Evolutionary conservation across 305 asterid species (phyloP), one percentile per base, ranked within the genome.

Genomic region (Fraxinus ornus): DNA sequence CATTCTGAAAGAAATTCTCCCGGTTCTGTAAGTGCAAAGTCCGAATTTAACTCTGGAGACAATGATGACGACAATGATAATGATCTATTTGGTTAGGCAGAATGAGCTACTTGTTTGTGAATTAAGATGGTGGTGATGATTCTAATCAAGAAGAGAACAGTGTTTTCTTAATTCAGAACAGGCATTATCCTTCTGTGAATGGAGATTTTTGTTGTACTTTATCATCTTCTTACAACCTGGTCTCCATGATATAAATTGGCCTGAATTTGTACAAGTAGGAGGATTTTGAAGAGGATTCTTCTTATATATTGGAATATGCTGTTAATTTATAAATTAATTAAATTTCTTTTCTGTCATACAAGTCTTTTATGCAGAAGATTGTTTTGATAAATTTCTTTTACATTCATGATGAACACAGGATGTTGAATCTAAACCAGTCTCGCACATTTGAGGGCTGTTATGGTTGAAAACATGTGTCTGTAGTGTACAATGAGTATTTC

Each of bases 41-140:
- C 89, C 36, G 86, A 75, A 49, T 86, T 84, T 83, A 84, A 81
- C 77, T 49, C 85, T 39, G 84, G 82, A 78, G 82, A 80, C 77
- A 86, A 85, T 24, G 90, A 83, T 60, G 87, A 85, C 10, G 92
- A 86, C 41, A 85, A 88, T 62, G 98, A 88, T 21, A 92, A 94
- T 85, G 99, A 96, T 89, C 90, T 96, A 47, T 96, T 96, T 86
- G 99, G 98, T 26, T 96, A 92, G 87, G 84, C 83, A 81, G 80
- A 81, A 28, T 76, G 76, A 77, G 75, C 81, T 78, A 41, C 28
- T 64, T 62, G 33, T 82, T 80, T 81, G 85, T 76, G 78, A 78
- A 75, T 78, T 81, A 66, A 62, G 72, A 62, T 55, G 19, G 4
- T 26, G 19, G 4, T 47, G 76, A 73, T 33, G 78, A 33, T 84